Conservation (phyloP, 345 rosid species). For the Eucalyptus pauciflora region DNA sequence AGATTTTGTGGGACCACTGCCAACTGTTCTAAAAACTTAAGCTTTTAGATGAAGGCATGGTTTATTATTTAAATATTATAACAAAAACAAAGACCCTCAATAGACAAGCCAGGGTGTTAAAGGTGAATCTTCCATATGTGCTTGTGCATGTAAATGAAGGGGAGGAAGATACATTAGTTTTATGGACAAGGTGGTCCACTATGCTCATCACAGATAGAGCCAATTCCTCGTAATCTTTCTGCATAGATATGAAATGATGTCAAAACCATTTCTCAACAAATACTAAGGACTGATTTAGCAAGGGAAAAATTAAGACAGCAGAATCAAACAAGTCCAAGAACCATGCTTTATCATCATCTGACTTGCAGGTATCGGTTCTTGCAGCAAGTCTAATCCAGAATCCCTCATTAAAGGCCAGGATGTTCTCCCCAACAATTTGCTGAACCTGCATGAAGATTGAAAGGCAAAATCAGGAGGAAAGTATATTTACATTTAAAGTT, state of each 20-base stretch:
- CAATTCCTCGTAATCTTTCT: slow-evolving; percentile 92
- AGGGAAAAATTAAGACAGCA: background rate
- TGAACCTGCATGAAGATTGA: slow-evolving; percentile 48
- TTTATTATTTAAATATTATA: too few species aligned
- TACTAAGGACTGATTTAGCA: background rate
- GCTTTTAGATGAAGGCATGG: too few species aligned
- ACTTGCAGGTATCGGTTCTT: slow-evolving; percentile 75
- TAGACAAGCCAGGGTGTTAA: background rate
- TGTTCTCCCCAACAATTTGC: slow-evolving; percentile 71
- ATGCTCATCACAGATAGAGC: slow-evolving; percentile 71
- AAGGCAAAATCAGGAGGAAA: background rate
- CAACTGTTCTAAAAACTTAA: too few species aligned
- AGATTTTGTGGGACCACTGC: too few species aligned
- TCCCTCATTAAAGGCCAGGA: slow-evolving; percentile 75
- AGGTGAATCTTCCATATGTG: background rate
- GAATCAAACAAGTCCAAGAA: slow-evolving; percentile 18
- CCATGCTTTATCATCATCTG: slow-evolving; percentile 89
- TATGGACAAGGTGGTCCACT: slow-evolving; percentile 74
- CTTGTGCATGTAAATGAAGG: background rate
- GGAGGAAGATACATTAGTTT: slow-evolving; percentile 47
- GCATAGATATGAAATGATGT: slow-evolving; percentile 9
- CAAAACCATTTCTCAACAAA: background rate
- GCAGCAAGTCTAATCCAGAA: slow-evolving; percentile 91
- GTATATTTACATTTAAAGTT: background rate
- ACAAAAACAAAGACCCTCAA: background rate